Evolutionary conservation across 2,329 filamentous ascomycete genomes (phyloP).

Genomic region (Fusarium vanettenii): DNA sequence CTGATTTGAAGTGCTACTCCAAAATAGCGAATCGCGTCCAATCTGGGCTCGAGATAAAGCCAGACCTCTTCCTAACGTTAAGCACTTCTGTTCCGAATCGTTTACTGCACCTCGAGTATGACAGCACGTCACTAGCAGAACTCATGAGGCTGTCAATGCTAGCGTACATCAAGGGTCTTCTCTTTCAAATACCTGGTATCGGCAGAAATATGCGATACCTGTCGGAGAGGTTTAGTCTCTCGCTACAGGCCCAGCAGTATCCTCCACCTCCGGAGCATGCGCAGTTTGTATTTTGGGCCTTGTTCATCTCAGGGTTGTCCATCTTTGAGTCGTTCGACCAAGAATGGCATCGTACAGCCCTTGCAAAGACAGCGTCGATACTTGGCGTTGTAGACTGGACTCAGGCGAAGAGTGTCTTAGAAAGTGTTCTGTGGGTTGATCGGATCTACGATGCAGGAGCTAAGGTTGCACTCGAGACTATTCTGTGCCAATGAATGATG

Average conservation of each 20-base stretch:
- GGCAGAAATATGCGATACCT: constrained; percentile 9
- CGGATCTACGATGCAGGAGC: constrained; percentile 1
- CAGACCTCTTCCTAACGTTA: constrained; percentile 30
- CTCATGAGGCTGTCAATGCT: constrained; percentile 38
- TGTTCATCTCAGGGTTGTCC: constrained; percentile 7
- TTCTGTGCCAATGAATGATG: background rate
- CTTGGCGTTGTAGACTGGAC: constrained; percentile 3
- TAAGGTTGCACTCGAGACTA: background rate
- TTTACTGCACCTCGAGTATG: constrained; percentile 31
- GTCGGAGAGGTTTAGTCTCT: background rate
- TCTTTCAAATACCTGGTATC: constrained; percentile 23
- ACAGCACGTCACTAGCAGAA: constrained; percentile 15
- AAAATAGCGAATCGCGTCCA: constrained; percentile 35
- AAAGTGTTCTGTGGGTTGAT: constrained; percentile 14
- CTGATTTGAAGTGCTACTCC: constrained; percentile 40
- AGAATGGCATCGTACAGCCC: constrained; percentile 6
- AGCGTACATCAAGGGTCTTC: constrained; percentile 35
- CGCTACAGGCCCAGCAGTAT: constrained; percentile 5
- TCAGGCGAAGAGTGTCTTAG: constrained; percentile 2
- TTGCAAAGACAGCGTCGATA: background rate
- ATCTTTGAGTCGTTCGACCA: constrained; percentile 22
- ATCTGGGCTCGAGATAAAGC: constrained; percentile 30
- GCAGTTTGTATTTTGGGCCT: constrained; percentile 14
- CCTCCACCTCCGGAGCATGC: background rate
- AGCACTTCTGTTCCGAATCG: constrained; percentile 38